These are phyloP conservation scores for Dentiscutata heterogama DNA, from an alignment of 371 early-diverging fungal genomes.

Conservation along the genomic window DNA sequence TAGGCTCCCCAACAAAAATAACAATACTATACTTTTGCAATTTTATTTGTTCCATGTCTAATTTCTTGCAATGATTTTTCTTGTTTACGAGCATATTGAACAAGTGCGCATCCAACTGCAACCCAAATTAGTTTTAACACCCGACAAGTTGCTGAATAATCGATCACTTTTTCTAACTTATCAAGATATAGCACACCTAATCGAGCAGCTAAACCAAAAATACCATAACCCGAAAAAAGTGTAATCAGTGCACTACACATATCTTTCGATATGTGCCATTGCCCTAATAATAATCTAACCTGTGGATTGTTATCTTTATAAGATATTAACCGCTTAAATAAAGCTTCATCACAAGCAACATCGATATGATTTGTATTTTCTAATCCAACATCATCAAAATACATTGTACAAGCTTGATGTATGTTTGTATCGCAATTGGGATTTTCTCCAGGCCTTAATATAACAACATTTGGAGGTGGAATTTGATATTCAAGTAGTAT, in stretches of 20 bases:
- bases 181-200: conserved; percentile 11
- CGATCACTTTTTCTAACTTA: conserved; percentile 31
- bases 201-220: conserved; percentile 15
- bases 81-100: no score
- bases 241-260: not conserved
- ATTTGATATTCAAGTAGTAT: not conserved
- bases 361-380: not conserved
- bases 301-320: not conserved
- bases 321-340: not conserved
- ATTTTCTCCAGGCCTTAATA: not conserved
- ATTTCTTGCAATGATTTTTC: no score
- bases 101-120: not conserved
- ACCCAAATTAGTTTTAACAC: conserved; percentile 5
- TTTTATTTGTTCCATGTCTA: not conserved
- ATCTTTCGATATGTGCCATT: conserved; percentile 22
- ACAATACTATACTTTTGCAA: conserved; percentile 13
- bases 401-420: conserved; percentile 8
- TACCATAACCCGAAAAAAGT: conserved; percentile 10
- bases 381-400: not conserved
- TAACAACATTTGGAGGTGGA: not conserved
- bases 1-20: conserved; percentile 15
- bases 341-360: not conserved
- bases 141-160: conserved; percentile 6
- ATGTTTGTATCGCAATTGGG: not conserved
- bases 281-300: not conserved